Conservation (phyloP, 2,329 filamentous ascomycete genomes). For the Coniochaeta sp. region DNA sequence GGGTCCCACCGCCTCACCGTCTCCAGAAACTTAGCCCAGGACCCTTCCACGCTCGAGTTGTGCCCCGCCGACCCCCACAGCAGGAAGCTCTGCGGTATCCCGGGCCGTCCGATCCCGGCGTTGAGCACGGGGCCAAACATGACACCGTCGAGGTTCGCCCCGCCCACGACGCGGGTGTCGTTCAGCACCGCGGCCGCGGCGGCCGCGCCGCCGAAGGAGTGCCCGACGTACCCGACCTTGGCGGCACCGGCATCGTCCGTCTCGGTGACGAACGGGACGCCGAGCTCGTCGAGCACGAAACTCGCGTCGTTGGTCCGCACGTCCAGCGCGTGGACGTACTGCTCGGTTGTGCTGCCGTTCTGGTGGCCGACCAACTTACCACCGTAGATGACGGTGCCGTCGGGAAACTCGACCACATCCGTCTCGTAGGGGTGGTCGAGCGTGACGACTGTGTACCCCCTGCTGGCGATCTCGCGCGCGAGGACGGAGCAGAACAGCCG, state of each 20-base stretch:
- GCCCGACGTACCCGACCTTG: conserved; percentile 22
- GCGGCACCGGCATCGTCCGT: conserved; percentile 1
- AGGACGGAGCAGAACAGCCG: conserved; percentile 30
- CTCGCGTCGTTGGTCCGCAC: conserved; percentile 17
- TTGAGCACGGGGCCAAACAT: conserved; percentile 19
- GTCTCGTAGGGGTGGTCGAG: conserved; percentile 26
- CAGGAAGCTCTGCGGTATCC: conserved; percentile 15
- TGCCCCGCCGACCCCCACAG: conserved; percentile 19
- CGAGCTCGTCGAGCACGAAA: conserved; percentile 21
- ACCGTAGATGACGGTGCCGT: conserved; percentile 14
- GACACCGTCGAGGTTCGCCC: conserved; percentile 29
- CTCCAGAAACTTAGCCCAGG: conserved; percentile 19
- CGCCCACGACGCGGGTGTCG: conserved; percentile 23
- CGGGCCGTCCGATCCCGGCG: conserved; percentile 16
- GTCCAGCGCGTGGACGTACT: conserved; percentile 11
- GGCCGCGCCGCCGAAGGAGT: conserved; percentile 24
- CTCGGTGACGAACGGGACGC: background rate
- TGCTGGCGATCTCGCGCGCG: conserved; percentile 29
- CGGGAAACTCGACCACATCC: too few relatives aligned
- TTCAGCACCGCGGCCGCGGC: conserved; percentile 20
- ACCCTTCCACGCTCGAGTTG: conserved; percentile 13
- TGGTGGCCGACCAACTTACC: conserved; percentile 11
- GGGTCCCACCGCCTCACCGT: conserved; percentile 11
- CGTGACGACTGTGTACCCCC: conserved; percentile 30
- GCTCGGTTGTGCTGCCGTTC: conserved; percentile 4